These are phyloP conservation scores for Phytophthora ohioensis DNA, from an alignment of 352 stramenopile genomes.

Conservation along the genomic window DNA sequence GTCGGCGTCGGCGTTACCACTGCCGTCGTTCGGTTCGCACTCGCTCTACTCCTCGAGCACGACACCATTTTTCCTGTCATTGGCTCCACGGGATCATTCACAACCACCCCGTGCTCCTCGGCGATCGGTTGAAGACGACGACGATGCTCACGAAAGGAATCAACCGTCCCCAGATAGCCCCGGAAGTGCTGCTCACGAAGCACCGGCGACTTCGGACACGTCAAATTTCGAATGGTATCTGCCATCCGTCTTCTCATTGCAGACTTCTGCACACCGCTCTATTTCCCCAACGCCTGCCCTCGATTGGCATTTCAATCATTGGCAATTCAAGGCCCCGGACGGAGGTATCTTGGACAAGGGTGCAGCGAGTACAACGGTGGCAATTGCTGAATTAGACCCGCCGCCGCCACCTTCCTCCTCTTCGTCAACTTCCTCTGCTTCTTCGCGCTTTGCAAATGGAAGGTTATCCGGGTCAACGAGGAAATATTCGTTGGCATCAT, in stretches of 20 bases:
- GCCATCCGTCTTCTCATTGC: conserved; percentile 77
- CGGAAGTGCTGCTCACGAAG: conserved; percentile 21
- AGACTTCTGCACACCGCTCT: conserved; percentile 62
- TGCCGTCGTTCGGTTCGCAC: conserved; percentile 54
- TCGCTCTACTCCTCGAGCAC: conserved; percentile 54
- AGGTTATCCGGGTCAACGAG: conserved; percentile 42
- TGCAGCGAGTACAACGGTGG: conserved; percentile 11
- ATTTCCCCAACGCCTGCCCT: conserved; percentile 62
- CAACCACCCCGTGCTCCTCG: conserved; percentile 17
- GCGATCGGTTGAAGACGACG: conserved; percentile 30
- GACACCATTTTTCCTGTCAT: conserved; percentile 65
- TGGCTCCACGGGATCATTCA: conserved; percentile 41
- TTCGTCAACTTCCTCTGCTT: conserved; percentile 42
- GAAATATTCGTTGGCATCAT: conserved; percentile 68
- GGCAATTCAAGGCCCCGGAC: conserved; percentile 46
- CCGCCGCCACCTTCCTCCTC: conserved; percentile 37
- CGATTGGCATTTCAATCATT: conserved; percentile 86
- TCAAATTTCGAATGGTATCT: conserved; percentile 83
- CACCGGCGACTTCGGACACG: conserved; percentile 34
- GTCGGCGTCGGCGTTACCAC: conserved; percentile 39
- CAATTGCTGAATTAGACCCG: conserved; percentile 27
- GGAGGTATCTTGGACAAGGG: conserved; percentile 27
- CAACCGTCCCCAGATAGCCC: conserved; percentile 19
- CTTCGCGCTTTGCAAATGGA: conserved; percentile 38
- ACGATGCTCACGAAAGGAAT: conserved; percentile 30